These are phyloP conservation scores for Pyrenochaeta sp. DNA, from an alignment of 2,329 filamentous ascomycete genomes.

Conservation along the genomic window DNA sequence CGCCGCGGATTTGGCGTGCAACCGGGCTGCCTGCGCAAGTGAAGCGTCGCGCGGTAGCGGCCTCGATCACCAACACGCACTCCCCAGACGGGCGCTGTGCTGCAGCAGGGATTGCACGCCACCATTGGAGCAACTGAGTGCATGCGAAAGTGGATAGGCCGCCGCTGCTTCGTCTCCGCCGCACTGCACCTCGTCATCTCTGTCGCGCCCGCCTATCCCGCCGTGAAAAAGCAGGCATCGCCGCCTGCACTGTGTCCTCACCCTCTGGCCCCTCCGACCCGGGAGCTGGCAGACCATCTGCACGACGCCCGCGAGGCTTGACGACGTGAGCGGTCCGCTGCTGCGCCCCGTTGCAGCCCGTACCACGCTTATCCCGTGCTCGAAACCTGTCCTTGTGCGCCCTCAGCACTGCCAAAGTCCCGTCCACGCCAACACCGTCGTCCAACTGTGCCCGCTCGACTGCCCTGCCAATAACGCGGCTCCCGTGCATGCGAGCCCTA, in stretches of 20 bases:
- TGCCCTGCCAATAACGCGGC: conserved; percentile 9
- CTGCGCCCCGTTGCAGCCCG: conserved; percentile 50
- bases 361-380: conserved; percentile 20
- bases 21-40: background rate
- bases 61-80: conserved; percentile 10
- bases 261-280: conserved; percentile 10
- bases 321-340: conserved; percentile 10
- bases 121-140: conserved; percentile 36
- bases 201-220: conserved; percentile 22
- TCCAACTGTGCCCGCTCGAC: conserved; percentile 9
- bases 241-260: conserved; percentile 10
- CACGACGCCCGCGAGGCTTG: conserved; percentile 13
- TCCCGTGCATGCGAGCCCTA: conserved; percentile 19
- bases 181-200: conserved; percentile 34
- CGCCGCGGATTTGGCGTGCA: background rate
- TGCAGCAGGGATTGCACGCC: conserved; percentile 40
- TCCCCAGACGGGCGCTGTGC: conserved; percentile 13
- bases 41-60: conserved; percentile 10
- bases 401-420: conserved; percentile 7
- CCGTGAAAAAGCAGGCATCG: conserved; percentile 24
- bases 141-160: conserved; percentile 28
- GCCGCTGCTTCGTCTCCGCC: conserved; percentile 27
- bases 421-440: conserved; percentile 17
- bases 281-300: conserved; percentile 6
- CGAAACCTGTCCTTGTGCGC: conserved; percentile 17